A percentile compares a stretch with the other conserved stretches of the same genome.
These are phyloP conservation scores for Mucor irregularis DNA, from an alignment of 371 early-diverging fungal genomes.

Conservation along the genomic window DNA sequence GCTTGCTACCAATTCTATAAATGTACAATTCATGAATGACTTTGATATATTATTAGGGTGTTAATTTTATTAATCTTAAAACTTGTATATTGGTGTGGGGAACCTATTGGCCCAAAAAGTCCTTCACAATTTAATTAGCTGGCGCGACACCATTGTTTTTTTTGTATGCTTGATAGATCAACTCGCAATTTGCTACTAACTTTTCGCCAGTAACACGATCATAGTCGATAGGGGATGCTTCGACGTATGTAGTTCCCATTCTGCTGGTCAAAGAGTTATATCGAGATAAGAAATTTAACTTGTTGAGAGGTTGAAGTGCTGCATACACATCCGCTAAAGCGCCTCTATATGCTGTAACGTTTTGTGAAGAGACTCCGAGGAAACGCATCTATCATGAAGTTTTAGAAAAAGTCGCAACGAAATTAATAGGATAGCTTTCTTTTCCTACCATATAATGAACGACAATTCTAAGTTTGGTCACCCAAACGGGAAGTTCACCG, in stretches of 20 bases:
- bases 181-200: slow-evolving; percentile 36
- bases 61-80: too few relatives aligned
- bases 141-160: slow-evolving; percentile 7
- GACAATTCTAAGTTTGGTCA: slow-evolving; percentile 37
- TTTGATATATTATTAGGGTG: too few relatives aligned
- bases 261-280: slow-evolving; percentile 47
- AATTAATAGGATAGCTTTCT: background rate
- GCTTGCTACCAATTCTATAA: too few relatives aligned
- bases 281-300: slow-evolving; percentile 46
- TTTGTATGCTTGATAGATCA: slow-evolving; percentile 36
- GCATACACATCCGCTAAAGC: slow-evolving; percentile 52
- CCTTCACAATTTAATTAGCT: slow-evolving; percentile 1
- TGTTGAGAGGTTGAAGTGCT: slow-evolving; percentile 41
- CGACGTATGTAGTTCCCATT: slow-evolving; percentile 47
- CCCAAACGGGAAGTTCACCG: slow-evolving; percentile 51
- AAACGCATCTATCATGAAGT: slow-evolving; percentile 33
- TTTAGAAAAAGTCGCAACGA: background rate
- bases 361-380: slow-evolving; percentile 59
- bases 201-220: slow-evolving; percentile 29
- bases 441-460: slow-evolving; percentile 48
- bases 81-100: too few relatives aligned
- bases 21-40: too few relatives aligned
- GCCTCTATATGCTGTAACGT: slow-evolving; percentile 58
- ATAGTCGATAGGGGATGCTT: slow-evolving; percentile 27
- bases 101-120: too few relatives aligned